These are phyloP conservation scores for Sugiyamaella neomexicana DNA, from an alignment of 1,139 yeast genomes.

Conservation along the genomic window DNA sequence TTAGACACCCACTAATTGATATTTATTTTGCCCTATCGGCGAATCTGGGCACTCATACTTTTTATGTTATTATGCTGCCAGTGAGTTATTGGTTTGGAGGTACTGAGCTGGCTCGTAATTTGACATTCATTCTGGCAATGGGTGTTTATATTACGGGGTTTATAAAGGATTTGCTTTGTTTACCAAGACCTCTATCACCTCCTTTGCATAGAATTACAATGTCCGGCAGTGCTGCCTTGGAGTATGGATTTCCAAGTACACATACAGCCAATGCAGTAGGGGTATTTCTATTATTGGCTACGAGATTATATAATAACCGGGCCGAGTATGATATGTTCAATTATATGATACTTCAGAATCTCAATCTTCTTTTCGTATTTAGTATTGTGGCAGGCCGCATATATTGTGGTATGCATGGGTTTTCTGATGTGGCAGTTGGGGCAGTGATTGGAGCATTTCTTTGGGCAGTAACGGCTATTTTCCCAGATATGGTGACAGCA, in stretches of 20 bases:
- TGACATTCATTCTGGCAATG: conserved; percentile 74
- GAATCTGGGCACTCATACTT: conserved; percentile 88
- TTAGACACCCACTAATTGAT: conserved; percentile 60
- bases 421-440: conserved; percentile 72
- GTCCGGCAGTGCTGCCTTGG: conserved; percentile 85
- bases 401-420: conserved; percentile 98
- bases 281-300: conserved; percentile 56
- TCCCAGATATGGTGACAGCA: conserved; percentile 28
- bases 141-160: conserved; percentile 82
- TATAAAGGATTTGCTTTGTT: conserved; percentile 79
- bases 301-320: conserved; percentile 23
- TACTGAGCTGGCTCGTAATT: conserved; percentile 55
- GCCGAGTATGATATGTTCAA: conserved; percentile 18
- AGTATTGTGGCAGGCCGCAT: conserved; percentile 78
- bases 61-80: conserved; percentile 87
- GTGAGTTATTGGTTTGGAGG: conserved; percentile 83
- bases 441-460: conserved; percentile 55
- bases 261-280: conserved; percentile 93
- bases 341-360: conserved; percentile 25
- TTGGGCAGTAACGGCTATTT: conserved; percentile 33
- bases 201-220: conserved; percentile 88
- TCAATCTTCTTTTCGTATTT: conserved; percentile 52
- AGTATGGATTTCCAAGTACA: conserved; percentile 92
- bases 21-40: conserved; percentile 86
- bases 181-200: conserved; percentile 92